These are phyloP conservation scores for Gilbertella persicaria DNA, from an alignment of 371 early-diverging fungal species.

Conservation along the genomic window DNA sequence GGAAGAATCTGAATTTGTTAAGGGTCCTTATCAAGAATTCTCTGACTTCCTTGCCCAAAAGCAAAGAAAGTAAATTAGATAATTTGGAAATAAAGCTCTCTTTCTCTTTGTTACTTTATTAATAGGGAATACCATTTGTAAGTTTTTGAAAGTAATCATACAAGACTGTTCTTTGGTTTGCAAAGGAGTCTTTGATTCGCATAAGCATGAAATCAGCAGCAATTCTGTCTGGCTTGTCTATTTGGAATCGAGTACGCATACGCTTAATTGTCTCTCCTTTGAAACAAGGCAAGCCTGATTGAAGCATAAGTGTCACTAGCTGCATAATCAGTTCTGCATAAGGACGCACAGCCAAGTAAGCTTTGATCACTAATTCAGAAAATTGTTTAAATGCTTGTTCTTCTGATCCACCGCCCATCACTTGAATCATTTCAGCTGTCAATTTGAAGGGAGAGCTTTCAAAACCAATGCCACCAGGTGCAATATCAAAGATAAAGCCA, in stretches of 20 bases:
- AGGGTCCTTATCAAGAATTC: conserved; percentile 93
- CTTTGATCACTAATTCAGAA: conserved; percentile 89
- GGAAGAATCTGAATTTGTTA: conserved; percentile 87
- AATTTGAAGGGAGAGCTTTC: conserved; percentile 99
- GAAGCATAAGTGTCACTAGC: conserved; percentile 90
- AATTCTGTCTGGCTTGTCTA: conserved; percentile 85
- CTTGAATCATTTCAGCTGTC: conserved; percentile 96
- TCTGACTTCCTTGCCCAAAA: conserved; percentile 85
- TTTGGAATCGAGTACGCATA: conserved; percentile 88
- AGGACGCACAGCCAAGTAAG: conserved; percentile 89
- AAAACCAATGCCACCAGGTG: conserved; percentile 98
- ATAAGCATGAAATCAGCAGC: conserved; percentile 96
- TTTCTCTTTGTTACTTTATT: conserved; percentile 4
- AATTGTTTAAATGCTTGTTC: conserved; percentile 87
- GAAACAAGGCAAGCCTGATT: conserved; percentile 98
- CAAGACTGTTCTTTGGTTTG: conserved; percentile 85
- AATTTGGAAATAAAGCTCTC: conserved; percentile 3
- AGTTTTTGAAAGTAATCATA: conserved; percentile 90
- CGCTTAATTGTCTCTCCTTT: conserved; percentile 89
- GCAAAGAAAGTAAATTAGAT: conserved; percentile 45
- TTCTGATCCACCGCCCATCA: conserved; percentile 90
- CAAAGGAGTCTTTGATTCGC: conserved; percentile 88
- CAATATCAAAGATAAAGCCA: conserved; percentile 99
- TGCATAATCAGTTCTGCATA: conserved; percentile 93
- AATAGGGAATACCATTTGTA: conserved; percentile 76